These are phyloP conservation scores for Artemisia annua DNA, from an alignment of 129 eudicot species.

Conservation along the genomic window DNA sequence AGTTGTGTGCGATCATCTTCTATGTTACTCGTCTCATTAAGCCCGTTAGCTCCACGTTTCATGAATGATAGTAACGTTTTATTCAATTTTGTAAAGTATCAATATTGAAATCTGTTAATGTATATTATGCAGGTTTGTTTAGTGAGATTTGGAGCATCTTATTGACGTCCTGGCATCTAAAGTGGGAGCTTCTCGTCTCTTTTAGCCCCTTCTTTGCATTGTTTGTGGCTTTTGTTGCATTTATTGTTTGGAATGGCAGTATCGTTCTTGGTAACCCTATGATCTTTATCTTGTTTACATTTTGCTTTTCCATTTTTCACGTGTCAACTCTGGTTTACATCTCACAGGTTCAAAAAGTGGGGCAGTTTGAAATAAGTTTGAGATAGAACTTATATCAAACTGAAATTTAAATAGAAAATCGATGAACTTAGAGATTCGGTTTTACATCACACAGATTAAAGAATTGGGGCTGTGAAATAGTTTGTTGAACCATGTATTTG, in stretches of 20 bases:
- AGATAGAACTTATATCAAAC: not conserved
- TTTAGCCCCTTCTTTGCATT: conserved; percentile 72
- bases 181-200: conserved; percentile 63
- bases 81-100: not conserved
- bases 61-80: not conserved
- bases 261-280: conserved; percentile 76
- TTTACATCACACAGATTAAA: not conserved
- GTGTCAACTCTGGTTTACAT: not conserved
- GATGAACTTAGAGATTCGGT: not conserved
- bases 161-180: conserved; percentile 54
- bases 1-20: too few species aligned
- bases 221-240: conserved; percentile 72
- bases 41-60: too few species aligned
- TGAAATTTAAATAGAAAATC: not conserved
- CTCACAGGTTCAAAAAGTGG: not conserved
- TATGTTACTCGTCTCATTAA: too few species aligned
- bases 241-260: conserved; percentile 93
- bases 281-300: not conserved
- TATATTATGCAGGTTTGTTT: conserved; percentile 53
- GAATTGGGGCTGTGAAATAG: not conserved
- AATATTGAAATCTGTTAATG: not conserved
- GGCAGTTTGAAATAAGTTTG: not conserved
- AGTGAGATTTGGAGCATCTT: conserved; percentile 59
- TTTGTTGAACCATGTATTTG: conserved; percentile 3
- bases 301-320: not conserved